These are phyloP conservation scores for Vitis cinerea DNA, from an alignment of 164 flowering plant genomes.

Conservation along the genomic window DNA sequence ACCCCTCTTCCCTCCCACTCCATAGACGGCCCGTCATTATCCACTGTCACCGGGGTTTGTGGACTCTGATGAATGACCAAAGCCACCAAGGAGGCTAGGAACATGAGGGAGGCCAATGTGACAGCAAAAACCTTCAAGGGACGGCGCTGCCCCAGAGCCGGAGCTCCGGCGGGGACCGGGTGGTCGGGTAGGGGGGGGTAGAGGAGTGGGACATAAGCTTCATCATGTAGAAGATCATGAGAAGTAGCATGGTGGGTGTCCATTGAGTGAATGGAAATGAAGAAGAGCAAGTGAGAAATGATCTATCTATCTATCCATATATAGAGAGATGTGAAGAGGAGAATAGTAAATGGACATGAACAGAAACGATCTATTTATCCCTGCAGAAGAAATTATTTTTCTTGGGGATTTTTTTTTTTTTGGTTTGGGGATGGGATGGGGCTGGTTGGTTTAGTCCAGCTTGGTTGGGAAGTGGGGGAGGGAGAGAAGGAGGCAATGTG, in stretches of 20 bases:
- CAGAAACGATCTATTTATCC: too few relatives aligned
- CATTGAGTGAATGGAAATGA: too few relatives aligned
- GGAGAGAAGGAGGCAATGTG: too few relatives aligned
- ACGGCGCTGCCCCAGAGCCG: conserved; percentile 6
- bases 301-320: background rate
- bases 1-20: conserved; percentile 25
- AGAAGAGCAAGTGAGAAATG: too few relatives aligned
- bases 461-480: too few relatives aligned
- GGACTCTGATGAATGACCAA: conserved; percentile 18
- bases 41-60: background rate
- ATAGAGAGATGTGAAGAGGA: too few relatives aligned
- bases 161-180: conserved; percentile 12
- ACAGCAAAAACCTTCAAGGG: conserved; percentile 15
- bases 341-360: too few relatives aligned
- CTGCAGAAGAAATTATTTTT: too few relatives aligned
- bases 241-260: background rate
- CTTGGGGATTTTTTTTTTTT: too few relatives aligned
- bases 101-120: conserved; percentile 20
- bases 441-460: too few relatives aligned
- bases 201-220: background rate
- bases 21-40: background rate
- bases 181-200: conserved; percentile 34
- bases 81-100: conserved; percentile 27
- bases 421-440: too few relatives aligned
- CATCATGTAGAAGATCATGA: conserved; percentile 14